A percentile compares a stretch with the other conserved stretches of the same genome.
phyloP scores from a whole-genome alignment of 495 filamentous ascomycete genomes.

The Pseudevernia furfuracea region DNA sequence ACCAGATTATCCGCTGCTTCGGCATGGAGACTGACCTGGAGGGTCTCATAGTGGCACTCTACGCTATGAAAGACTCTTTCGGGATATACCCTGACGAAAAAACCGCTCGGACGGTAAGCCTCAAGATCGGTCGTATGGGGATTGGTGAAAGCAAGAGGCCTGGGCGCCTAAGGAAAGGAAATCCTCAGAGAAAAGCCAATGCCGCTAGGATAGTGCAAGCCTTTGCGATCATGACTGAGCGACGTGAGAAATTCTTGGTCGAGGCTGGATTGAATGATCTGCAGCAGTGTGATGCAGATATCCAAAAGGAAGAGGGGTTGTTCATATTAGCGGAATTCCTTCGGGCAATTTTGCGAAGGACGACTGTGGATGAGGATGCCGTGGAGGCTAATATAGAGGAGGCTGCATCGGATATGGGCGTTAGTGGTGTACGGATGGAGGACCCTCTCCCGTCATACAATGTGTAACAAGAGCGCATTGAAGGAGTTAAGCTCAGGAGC shows the following conservation, averaged over 20 bases:
- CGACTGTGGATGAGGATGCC: slow-evolving; percentile 25
- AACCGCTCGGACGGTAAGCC: slow-evolving; percentile 44
- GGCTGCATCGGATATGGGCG: slow-evolving; percentile 51
- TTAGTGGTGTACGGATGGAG: slow-evolving; percentile 34
- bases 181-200: slow-evolving; percentile 22
- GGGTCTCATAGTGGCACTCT: slow-evolving; percentile 55
- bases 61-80: slow-evolving; percentile 47
- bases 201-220: slow-evolving; percentile 26
- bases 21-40: slow-evolving; percentile 45
- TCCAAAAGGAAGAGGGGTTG: slow-evolving; percentile 42
- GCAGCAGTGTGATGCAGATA: slow-evolving; percentile 34
- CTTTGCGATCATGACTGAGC: slow-evolving; percentile 28
- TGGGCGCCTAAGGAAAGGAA: slow-evolving; percentile 13
- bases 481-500: background rate
- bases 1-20: slow-evolving; percentile 51
- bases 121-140: slow-evolving; percentile 42
- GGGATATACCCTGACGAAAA: slow-evolving; percentile 44
- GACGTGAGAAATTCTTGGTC: slow-evolving; percentile 25
- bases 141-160: slow-evolving; percentile 21
- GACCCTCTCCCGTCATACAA: slow-evolving; percentile 25
- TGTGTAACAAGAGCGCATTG: background rate
- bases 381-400: slow-evolving; percentile 39
- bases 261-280: slow-evolving; percentile 25
- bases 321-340: slow-evolving; percentile 46
- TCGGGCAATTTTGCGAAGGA: slow-evolving; percentile 43